phyloP scores from a whole-genome alignment of 495 filamentous ascomycete genomes.

The Amorphotheca resinae region DNA sequence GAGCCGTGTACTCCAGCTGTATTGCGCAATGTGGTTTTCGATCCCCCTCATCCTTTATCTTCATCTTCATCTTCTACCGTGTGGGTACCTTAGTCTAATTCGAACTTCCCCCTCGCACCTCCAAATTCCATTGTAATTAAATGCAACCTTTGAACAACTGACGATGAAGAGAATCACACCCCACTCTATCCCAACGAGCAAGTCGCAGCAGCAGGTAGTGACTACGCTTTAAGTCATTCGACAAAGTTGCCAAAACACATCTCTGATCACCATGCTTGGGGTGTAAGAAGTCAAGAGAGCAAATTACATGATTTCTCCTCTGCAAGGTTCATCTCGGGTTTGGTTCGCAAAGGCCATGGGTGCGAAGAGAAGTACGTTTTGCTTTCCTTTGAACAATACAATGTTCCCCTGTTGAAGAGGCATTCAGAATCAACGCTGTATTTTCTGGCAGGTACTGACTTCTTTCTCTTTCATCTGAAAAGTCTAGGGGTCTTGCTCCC shows the following conservation, averaged over 20 bases:
- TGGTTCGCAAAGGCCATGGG: conserved; percentile 23
- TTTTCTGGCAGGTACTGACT: too few species aligned
- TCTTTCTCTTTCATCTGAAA: too few species aligned
- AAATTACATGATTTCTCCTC: conserved; percentile 26
- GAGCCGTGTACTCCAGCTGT: too few species aligned
- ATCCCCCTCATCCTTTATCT: too few species aligned
- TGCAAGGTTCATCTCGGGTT: conserved; percentile 22
- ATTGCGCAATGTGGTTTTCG: too few species aligned
- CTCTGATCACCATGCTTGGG: conserved; percentile 22
- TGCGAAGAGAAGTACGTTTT: conserved; percentile 24
- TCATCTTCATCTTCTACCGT: too few species aligned
- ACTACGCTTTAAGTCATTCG: conserved; percentile 23
- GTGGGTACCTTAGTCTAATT: too few species aligned
- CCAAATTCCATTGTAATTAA: neutral
- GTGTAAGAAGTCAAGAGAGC: conserved; percentile 17
- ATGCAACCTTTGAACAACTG: neutral
- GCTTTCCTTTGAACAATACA: neutral
- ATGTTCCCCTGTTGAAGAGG: too few species aligned
- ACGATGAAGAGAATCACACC: conserved; percentile 25
- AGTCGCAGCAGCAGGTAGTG: conserved; percentile 18
- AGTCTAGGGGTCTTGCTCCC: too few species aligned
- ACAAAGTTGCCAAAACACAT: conserved; percentile 20
- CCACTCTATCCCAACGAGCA: conserved; percentile 23
- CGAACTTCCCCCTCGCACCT: neutral
- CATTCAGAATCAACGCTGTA: too few species aligned